Percentiles rank a stretch among this genome's conserved stretches.
phyloP scores from a whole-genome alignment of 805 yeast species.

The Yamadazyma endophytica region DNA sequence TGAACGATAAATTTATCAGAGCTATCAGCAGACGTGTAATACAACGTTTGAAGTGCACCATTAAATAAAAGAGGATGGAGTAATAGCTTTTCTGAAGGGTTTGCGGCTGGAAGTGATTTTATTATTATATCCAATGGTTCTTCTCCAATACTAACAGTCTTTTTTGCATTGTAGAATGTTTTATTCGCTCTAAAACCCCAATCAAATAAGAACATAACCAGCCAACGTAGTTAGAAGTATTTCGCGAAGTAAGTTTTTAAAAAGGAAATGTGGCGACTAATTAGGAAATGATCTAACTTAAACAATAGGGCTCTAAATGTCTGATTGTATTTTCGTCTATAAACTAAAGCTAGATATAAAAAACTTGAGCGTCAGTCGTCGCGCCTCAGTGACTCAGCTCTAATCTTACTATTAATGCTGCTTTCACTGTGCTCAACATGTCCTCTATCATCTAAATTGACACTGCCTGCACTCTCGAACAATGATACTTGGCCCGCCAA shows the following conservation, averaged over 20 bases:
- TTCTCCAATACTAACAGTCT: conserved; percentile 4
- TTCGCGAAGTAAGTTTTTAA: no score
- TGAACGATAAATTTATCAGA: conserved; percentile 51
- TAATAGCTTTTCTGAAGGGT: conserved; percentile 36
- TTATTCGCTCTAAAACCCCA: conserved; percentile 39
- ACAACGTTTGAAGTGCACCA: conserved; percentile 77
- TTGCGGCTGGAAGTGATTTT: conserved; percentile 1
- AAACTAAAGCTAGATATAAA: no score
- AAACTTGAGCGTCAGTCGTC: background rate
- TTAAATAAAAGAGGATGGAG: conserved; percentile 62
- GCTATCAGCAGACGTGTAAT: conserved; percentile 53
- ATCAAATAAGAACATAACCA: conserved; percentile 8
- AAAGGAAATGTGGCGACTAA: background rate
- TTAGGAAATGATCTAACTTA: background rate
- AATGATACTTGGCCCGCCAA: conserved; percentile 74
- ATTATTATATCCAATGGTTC: conserved; percentile 1
- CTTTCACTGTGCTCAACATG: conserved; percentile 51
- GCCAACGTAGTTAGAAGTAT: background rate
- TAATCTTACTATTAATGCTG: conserved; percentile 37
- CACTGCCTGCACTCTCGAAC: conserved; percentile 74
- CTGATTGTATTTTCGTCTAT: no score
- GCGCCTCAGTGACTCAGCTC: no score
- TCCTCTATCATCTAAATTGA: conserved; percentile 73
- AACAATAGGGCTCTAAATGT: no score
- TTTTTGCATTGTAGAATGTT: conserved; percentile 19